These are phyloP conservation scores for Psophocarpus tetragonolobus DNA, from an alignment of 306 rosid genomes.

Conservation along the genomic window DNA sequence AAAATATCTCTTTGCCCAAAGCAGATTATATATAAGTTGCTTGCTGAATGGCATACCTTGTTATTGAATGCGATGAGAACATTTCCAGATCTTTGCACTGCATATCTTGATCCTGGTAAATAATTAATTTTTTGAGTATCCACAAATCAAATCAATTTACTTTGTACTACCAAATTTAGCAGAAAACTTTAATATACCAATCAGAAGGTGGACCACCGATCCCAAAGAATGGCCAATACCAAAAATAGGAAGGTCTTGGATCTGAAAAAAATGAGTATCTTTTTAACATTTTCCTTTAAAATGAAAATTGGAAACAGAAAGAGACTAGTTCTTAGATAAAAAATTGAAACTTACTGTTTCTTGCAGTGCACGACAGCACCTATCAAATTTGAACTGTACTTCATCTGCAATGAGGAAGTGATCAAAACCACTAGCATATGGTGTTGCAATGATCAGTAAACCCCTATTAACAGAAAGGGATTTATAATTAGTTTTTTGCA, in stretches of 20 bases:
- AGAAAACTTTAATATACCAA: conserved; percentile 62
- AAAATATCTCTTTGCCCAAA: not conserved
- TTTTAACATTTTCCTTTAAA: conserved; percentile 11
- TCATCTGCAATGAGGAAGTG: conserved; percentile 97
- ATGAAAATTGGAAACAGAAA: conserved; percentile 11
- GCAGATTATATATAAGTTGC: not conserved
- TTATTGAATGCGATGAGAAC: conserved; percentile 94
- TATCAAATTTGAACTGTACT: conserved; percentile 90
- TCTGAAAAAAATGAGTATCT: conserved; percentile 53
- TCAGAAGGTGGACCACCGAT: conserved; percentile 92
- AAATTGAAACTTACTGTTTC: conserved; percentile 59
- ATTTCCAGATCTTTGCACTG: conserved; percentile 94
- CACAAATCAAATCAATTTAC: conserved; percentile 34
- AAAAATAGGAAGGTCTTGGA: conserved; percentile 87
- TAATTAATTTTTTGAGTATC: conserved; percentile 39
- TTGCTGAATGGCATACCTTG: conserved; percentile 56
- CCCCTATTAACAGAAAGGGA: conserved; percentile 59
- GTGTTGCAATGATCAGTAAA: conserved; percentile 87
- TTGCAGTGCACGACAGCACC: conserved; percentile 70
- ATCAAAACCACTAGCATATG: conserved; percentile 98
- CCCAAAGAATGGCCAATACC: conserved; percentile 99
- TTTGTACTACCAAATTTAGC: conserved; percentile 24
- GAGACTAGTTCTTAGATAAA: conserved; percentile 15
- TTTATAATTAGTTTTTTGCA: conserved; percentile 25
- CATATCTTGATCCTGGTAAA: conserved; percentile 94